Evolutionary conservation across 495 filamentous ascomycete genomes (phyloP).

Genomic region (Xylaria palmicola): DNA sequence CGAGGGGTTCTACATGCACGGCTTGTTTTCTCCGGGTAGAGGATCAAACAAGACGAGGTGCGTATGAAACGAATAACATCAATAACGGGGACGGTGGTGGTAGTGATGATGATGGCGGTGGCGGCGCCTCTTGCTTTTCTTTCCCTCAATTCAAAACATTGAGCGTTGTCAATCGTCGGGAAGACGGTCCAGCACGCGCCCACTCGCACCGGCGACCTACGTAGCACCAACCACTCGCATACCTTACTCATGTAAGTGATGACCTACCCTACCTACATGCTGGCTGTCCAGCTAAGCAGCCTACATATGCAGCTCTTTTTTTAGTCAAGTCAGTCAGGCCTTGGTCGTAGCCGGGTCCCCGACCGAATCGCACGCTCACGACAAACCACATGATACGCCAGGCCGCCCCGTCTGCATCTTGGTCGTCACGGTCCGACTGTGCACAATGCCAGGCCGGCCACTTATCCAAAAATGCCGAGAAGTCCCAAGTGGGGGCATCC

Average conservation of each 20-base stretch:
- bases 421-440: too few relatives aligned
- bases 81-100: too few relatives aligned
- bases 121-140: slow-evolving; percentile 9
- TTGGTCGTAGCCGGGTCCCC: not conserved
- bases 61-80: too few relatives aligned
- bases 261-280: slow-evolving; percentile 3
- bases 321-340: slow-evolving; percentile 12
- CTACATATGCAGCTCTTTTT: slow-evolving; percentile 14
- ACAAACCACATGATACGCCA: slow-evolving; percentile 5
- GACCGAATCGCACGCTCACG: not conserved
- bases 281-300: slow-evolving; percentile 4
- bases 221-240: slow-evolving; percentile 18
- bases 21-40: not conserved
- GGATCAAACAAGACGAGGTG: too few relatives aligned
- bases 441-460: too few relatives aligned
- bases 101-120: not conserved
- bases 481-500: not conserved
- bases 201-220: slow-evolving; percentile 10
- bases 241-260: slow-evolving; percentile 1
- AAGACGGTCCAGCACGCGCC: slow-evolving; percentile 15
- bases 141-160: not conserved
- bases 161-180: not conserved
- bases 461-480: slow-evolving; percentile 4
- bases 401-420: too few relatives aligned
- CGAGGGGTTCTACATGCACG: not conserved